phyloP scores from a whole-genome alignment of 306 rosid genomes.

The Sophora flavescens region DNA sequence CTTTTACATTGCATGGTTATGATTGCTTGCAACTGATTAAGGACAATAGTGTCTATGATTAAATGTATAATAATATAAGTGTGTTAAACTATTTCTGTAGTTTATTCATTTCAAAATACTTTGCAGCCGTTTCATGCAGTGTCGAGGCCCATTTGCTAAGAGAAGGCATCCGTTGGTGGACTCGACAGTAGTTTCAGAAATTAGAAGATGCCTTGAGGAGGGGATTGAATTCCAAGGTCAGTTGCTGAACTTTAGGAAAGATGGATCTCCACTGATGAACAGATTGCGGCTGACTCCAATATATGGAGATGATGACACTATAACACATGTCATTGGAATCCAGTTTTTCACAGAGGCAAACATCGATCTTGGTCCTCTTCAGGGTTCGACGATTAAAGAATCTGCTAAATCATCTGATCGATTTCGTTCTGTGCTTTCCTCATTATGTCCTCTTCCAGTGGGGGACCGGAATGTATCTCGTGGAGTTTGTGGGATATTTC shows the following conservation, averaged over 20 bases:
- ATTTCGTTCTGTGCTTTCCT: conserved; percentile 65
- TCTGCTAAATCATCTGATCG: conserved; percentile 61
- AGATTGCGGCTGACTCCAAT: conserved; percentile 77
- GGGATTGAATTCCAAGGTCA: conserved; percentile 85
- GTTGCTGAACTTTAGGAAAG: conserved; percentile 83
- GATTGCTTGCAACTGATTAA: conserved; percentile 10
- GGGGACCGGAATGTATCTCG: conserved; percentile 80
- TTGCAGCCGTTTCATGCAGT: conserved; percentile 85
- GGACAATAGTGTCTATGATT: neutral
- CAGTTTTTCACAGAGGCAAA: conserved; percentile 75
- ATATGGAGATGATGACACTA: conserved; percentile 75
- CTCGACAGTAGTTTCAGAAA: conserved; percentile 70
- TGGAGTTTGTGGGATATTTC: conserved; percentile 82
- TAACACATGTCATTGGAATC: conserved; percentile 80
- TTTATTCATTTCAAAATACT: conserved; percentile 29
- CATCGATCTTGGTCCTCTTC: conserved; percentile 77
- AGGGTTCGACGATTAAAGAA: conserved; percentile 64
- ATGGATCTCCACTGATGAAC: conserved; percentile 87
- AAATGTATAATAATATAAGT: neutral
- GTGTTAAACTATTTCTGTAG: neutral
- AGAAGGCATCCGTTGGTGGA: conserved; percentile 81
- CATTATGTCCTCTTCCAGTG: conserved; percentile 55
- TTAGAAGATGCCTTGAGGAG: conserved; percentile 76
- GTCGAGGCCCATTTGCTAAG: conserved; percentile 87
- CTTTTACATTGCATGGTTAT: neutral